Evolutionary conservation across 1,284 basidiomycete genomes (phyloP).

Genomic region (Rhodotorula glutinis): DNA sequence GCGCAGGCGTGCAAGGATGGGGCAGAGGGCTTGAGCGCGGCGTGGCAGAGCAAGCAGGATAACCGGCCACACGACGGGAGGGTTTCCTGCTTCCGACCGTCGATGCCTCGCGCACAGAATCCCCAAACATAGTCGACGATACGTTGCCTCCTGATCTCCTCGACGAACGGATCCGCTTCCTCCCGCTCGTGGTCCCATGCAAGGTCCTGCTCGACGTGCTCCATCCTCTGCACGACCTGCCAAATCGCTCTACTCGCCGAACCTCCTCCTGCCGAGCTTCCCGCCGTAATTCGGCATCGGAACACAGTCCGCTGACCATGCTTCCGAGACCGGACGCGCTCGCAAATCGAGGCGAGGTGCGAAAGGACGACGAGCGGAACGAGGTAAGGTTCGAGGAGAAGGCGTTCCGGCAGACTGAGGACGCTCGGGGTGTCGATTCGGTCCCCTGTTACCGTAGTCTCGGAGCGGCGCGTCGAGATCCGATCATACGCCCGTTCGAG

Average conservation of each 20-base stretch:
- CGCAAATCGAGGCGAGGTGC: not conserved
- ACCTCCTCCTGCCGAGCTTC: not conserved
- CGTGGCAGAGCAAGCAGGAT: conserved; percentile 20
- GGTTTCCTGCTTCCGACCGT: not conserved
- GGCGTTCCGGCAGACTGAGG: not conserved
- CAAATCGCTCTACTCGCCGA: not conserved
- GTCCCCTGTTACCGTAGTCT: not conserved
- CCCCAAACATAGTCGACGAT: conserved; percentile 15
- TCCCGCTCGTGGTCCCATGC: not conserved
- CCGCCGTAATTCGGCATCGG: not conserved
- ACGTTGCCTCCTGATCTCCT: conserved; percentile 1
- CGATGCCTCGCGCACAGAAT: not conserved
- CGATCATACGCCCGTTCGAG: not conserved
- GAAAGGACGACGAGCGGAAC: not conserved
- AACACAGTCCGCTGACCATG: conserved; percentile 6
- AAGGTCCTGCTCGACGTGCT: not conserved
- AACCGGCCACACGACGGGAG: conserved; percentile 7
- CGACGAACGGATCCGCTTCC: not conserved
- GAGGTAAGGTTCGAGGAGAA: conserved; percentile 19
- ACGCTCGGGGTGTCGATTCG: not conserved
- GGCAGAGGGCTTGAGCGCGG: conserved; percentile 6
- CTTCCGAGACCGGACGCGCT: not conserved
- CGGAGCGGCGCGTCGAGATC: not conserved
- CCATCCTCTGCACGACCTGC: not conserved
- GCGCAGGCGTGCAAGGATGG: conserved; percentile 8